Evolutionary conservation across 441 rosid genomes (phyloP), one percentile per base, ranked within the genome.

Genomic region (Eutrema salsugineum): DNA sequence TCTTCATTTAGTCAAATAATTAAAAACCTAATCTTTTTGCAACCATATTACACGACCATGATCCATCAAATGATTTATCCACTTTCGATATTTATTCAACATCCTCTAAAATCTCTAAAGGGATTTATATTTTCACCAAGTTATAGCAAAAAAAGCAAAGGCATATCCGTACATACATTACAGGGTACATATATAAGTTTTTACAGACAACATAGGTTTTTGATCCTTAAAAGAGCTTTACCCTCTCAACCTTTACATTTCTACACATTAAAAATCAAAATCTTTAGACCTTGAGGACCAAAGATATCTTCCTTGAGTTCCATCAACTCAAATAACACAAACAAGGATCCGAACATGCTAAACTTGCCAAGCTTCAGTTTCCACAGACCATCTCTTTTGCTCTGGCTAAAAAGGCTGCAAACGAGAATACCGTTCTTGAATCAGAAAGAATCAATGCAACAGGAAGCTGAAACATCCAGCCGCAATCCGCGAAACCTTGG

Each of bases 301-400:
- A 38, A 58, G 47, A 22, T 38, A 58, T 6, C 19, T 17, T 58
- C 63, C 63, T 39, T 39, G 47, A 38, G 19, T 58, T 36, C 63
- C 63, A 58, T 19, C 47, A 42, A 39, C 48, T 58, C 63, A 38
- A 38, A 58, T 47, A 58, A 56, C 63, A 56, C 72, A 66, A 48
- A 72, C 64, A 24, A 62, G 38, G 5, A 61, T 27, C 32, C 33
- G 9, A 43, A 47, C 50, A 30, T 62, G 36, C 53, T 32, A 63
- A 43, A 54, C 32, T 28, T 36, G 57, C 15, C 9, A 12, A 64
- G 71, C 66, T 48, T 20, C 49, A 32, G 35, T 33, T 51, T 53
- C 63, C 70, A 67, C 17, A 50, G 57, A 73, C 57, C 56, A 67
- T 51, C 33, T 50, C 63, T 58, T 74, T 39, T 32, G 54, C 63